Percentiles rank a stretch among this genome's conserved stretches.
Conservation (phyloP, 2,329 filamentous ascomycete species). For the Allantophomopsis lycopodina region DNA sequence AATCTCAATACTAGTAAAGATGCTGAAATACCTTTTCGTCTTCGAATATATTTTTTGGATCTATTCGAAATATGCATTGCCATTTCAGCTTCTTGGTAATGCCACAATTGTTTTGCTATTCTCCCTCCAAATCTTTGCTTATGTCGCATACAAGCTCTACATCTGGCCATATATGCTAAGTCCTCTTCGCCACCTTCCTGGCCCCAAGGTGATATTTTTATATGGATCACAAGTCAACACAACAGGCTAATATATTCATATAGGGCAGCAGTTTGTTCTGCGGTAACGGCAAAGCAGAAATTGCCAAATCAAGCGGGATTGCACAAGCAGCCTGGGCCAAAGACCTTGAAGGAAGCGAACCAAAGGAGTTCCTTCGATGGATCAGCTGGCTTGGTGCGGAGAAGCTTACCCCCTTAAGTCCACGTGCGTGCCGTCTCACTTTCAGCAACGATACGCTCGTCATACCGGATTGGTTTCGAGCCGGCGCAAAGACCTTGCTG, state of each 20-base stretch:
- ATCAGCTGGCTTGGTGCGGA: not conserved
- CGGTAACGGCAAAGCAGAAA: slow-evolving; percentile 1
- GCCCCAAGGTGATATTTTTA: not conserved
- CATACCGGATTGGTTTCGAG: slow-evolving; percentile 1
- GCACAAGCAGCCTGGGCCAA: not conserved
- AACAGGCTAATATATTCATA: not conserved
- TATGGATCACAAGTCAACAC: not conserved
- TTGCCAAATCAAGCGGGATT: not conserved
- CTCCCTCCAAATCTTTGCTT: no score
- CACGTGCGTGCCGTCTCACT: not conserved
- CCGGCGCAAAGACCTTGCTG: slow-evolving; percentile 1
- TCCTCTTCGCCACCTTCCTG: slow-evolving; percentile 2
- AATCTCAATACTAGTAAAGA: no score
- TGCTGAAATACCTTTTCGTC: no score
- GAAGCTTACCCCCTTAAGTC: slow-evolving; percentile 1
- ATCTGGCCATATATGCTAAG: slow-evolving; percentile 2
- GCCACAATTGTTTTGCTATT: no score
- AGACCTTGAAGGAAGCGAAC: not conserved
- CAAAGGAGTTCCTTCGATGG: not conserved
- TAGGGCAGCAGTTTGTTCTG: slow-evolving; percentile 1
- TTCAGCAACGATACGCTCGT: not conserved
- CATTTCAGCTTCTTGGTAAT: no score
- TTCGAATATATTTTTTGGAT: no score
- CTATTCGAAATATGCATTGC: no score
- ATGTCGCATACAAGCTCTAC: not conserved